These are phyloP conservation scores for Lentinula raphanica DNA, from an alignment of 768 basidiomycete genomes.

Conservation along the genomic window DNA sequence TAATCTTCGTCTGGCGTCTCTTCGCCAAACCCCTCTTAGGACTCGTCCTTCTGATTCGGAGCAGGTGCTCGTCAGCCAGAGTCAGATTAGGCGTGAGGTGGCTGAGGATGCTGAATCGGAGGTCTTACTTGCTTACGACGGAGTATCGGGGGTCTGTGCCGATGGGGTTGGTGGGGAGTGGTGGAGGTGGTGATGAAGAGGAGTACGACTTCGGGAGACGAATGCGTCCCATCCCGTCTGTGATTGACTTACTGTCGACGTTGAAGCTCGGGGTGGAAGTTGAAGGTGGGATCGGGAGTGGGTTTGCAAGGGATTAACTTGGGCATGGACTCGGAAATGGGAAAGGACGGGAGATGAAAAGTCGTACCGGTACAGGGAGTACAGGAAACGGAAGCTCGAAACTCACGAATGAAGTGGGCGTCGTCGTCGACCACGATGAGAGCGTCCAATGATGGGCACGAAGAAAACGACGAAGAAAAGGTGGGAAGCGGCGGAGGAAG, in stretches of 20 bases:
- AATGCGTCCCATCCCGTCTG: slow-evolving; percentile 49
- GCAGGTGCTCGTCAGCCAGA: too few species aligned
- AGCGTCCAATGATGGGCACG: slow-evolving; percentile 21
- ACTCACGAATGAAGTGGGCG: slow-evolving; percentile 6
- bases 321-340: slow-evolving; percentile 8
- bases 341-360: slow-evolving; percentile 16
- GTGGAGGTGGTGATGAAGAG: slow-evolving; percentile 26
- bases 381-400: slow-evolving; percentile 17
- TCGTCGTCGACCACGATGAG: slow-evolving; percentile 16
- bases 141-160: too few species aligned
- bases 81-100: too few species aligned
- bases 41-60: too few species aligned
- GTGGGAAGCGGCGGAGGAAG: slow-evolving; percentile 4
- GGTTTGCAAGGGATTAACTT: neutral
- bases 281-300: slow-evolving; percentile 17
- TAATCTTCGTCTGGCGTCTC: too few species aligned
- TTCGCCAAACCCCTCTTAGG: too few species aligned
- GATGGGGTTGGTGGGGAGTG: slow-evolving; percentile 9
- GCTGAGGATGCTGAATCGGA: too few species aligned
- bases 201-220: slow-evolving; percentile 10
- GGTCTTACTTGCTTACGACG: too few species aligned
- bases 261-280: slow-evolving; percentile 19
- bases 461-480: slow-evolving; percentile 26
- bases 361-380: too few species aligned
- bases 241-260: slow-evolving; percentile 57